phyloP scores from a whole-genome alignment of 768 basidiomycete genomes.

The Wakefieldia striispora region DNA sequence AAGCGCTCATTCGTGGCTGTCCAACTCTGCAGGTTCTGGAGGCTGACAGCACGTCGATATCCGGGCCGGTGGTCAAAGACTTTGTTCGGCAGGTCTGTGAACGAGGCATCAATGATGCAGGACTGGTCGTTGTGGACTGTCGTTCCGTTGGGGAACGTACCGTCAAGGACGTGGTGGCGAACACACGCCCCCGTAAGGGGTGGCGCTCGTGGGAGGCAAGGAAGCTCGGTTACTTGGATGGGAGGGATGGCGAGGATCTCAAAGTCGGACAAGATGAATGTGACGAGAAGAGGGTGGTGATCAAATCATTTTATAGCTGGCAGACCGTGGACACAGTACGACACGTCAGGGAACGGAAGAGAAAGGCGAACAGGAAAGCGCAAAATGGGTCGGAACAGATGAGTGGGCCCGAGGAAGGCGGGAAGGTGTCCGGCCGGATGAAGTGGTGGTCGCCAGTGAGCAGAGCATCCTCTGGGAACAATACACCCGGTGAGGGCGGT shows the following conservation, averaged over 20 bases:
- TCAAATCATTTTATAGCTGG: slow-evolving; percentile 87
- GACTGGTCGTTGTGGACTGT: slow-evolving; percentile 73
- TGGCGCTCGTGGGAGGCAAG: slow-evolving; percentile 75
- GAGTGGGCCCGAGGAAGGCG: slow-evolving; percentile 32
- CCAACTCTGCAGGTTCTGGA: slow-evolving; percentile 63
- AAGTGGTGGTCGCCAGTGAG: slow-evolving; percentile 45
- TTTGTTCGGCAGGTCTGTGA: slow-evolving; percentile 59
- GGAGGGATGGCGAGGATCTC: slow-evolving; percentile 61
- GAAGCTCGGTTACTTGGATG: slow-evolving; percentile 69
- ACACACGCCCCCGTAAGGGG: slow-evolving; percentile 67
- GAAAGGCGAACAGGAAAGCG: slow-evolving; percentile 48
- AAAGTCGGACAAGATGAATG: slow-evolving; percentile 80
- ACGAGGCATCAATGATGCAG: slow-evolving; percentile 49
- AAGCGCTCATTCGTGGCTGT: slow-evolving; percentile 63
- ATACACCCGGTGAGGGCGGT: slow-evolving; percentile 45
- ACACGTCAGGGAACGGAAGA: slow-evolving; percentile 58
- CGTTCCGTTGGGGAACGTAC: slow-evolving; percentile 60
- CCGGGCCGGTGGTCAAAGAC: slow-evolving; percentile 56
- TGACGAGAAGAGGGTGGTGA: slow-evolving; percentile 64
- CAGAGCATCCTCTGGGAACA: slow-evolving; percentile 46
- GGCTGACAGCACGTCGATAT: slow-evolving; percentile 76
- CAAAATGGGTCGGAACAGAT: slow-evolving; percentile 34
- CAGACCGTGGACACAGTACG: slow-evolving; percentile 80
- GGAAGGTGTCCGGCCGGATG: slow-evolving; percentile 18
- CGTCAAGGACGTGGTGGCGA: slow-evolving; percentile 56